phyloP scores from a whole-genome alignment of 2,329 filamentous ascomycete species.

The Eurotiales sp. region DNA sequence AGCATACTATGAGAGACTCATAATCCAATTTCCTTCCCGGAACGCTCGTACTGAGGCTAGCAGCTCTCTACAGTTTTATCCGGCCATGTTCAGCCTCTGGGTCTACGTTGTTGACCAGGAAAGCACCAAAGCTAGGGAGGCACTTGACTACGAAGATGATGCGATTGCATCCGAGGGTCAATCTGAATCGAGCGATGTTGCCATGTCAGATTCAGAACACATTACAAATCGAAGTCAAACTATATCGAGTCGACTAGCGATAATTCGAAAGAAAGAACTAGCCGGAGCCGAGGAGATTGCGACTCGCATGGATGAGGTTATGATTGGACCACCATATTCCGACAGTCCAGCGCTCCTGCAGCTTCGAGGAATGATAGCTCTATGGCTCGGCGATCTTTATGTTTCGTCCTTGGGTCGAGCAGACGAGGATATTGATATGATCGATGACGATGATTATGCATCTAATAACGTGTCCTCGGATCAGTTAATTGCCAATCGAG shows the following conservation, averaged over 20 bases:
- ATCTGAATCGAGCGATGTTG: slow-evolving; percentile 30
- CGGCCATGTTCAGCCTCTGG: slow-evolving; percentile 75
- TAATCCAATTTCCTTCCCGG: slow-evolving; percentile 71
- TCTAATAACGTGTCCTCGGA: slow-evolving; percentile 21
- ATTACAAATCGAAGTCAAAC: slow-evolving; percentile 29
- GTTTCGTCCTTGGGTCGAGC: slow-evolving; percentile 29
- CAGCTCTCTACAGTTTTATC: slow-evolving; percentile 73
- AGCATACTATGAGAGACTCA: slow-evolving; percentile 73
- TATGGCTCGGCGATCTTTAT: slow-evolving; percentile 70
- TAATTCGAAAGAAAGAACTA: slow-evolving; percentile 52
- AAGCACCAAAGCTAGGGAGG: slow-evolving; percentile 46
- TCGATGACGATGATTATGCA: slow-evolving; percentile 18
- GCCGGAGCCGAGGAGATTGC: slow-evolving; percentile 61
- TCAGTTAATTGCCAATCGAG: slow-evolving; percentile 29
- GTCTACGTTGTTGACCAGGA: slow-evolving; percentile 69
- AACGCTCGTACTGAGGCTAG: slow-evolving; percentile 55
- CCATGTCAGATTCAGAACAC: slow-evolving; percentile 21
- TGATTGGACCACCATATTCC: slow-evolving; percentile 67
- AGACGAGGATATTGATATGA: slow-evolving; percentile 15
- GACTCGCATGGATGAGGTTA: slow-evolving; percentile 64
- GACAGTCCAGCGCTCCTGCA: slow-evolving; percentile 64
- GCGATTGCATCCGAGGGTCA: slow-evolving; percentile 22
- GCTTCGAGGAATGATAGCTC: slow-evolving; percentile 67
- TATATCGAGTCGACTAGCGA: slow-evolving; percentile 29
- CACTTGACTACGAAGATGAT: slow-evolving; percentile 27